Evolutionary conservation across 192 early-diverging fungal species (phyloP), one percentile per base, ranked within the genome.

Genomic region (Allomyces arbusculus): DNA sequence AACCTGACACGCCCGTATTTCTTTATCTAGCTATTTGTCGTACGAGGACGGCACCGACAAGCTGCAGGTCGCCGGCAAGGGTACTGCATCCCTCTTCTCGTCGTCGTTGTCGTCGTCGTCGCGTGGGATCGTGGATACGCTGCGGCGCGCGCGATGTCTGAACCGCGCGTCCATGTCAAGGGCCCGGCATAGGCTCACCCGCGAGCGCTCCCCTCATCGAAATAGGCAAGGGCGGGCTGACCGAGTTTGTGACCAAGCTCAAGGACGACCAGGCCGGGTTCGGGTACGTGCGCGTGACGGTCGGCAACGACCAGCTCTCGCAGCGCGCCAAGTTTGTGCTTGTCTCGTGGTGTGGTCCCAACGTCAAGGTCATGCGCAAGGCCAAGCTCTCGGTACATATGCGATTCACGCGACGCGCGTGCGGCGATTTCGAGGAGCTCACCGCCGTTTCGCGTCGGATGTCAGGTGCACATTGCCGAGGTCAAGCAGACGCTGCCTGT

Each of bases 321-420:
- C 79, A 79, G 43, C 74, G 86, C 40, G 71, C 75, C 68, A 85
- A 86, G 73, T 87, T 83, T 69, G 75, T 87, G 20, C 65, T 87
- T 0, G 67, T 87, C 0, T 74, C 75, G 24, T 88, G 84, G 88
- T 87, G 86, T 67, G 88, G 88, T 28, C 70, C 76, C 14, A 43
- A 74, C 16, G 82, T 89, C 9, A 82, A 82, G 68, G 77, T 89
- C 40, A 90, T 90, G 87, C 78, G 87, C 12, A 83, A 82, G 65
- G 90, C 87, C 62, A 88, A 87, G 74, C 75, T 91, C 23, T 79
- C 83, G 23, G 80, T 77, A 63, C 24, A n/a, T n/a, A n/a, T n/a
- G n/a, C n/a, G n/a, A n/a, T n/a, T n/a, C n/a, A n/a, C n/a, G 67
- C 7, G 33, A 28, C 26, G 26, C 26, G 4, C 26, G 4, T 28